Conservation (phyloP, 257 asterid genomes). For the Primulina tabacum region DNA sequence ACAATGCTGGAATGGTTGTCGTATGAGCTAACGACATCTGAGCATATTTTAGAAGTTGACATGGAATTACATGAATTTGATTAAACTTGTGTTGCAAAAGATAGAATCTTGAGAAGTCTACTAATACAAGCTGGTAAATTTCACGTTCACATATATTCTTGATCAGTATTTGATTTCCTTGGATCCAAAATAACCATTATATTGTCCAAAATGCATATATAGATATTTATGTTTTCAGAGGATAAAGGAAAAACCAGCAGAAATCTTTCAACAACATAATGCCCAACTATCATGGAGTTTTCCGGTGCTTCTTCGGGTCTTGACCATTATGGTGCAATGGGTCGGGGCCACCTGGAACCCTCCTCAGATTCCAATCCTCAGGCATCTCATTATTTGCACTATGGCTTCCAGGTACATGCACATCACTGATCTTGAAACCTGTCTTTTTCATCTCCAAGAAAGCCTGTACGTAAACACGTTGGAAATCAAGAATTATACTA, state of each 20-base stretch:
- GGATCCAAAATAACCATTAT: constrained; percentile 5
- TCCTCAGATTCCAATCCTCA: constrained; percentile 55
- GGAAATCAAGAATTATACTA: not conserved
- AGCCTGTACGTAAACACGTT: constrained; percentile 25
- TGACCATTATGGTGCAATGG: constrained; percentile 63
- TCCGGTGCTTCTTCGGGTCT: constrained; percentile 43
- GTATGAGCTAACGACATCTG: constrained; percentile 33
- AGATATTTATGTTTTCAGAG: not conserved
- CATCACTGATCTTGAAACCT: constrained; percentile 31
- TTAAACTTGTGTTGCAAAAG: not conserved
- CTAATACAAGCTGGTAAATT: constrained; percentile 7
- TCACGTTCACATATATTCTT: not conserved
- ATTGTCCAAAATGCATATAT: constrained; percentile 8
- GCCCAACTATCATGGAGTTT: constrained; percentile 34
- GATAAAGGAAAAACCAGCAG: not conserved
- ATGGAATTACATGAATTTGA: constrained; percentile 18
- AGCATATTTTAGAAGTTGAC: constrained; percentile 25
- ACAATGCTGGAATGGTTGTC: constrained; percentile 46
- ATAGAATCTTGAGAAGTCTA: constrained; percentile 1
- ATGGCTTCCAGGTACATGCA: constrained; percentile 2
- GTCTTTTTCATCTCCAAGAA: constrained; percentile 41
- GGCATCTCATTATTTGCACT: constrained; percentile 30
- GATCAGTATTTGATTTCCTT: constrained; percentile 13
- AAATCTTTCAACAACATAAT: not conserved
- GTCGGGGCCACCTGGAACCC: constrained; percentile 66